phyloP scores from a whole-genome alignment of 2,329 filamentous ascomycete genomes.

The Didymella lethalis region DNA sequence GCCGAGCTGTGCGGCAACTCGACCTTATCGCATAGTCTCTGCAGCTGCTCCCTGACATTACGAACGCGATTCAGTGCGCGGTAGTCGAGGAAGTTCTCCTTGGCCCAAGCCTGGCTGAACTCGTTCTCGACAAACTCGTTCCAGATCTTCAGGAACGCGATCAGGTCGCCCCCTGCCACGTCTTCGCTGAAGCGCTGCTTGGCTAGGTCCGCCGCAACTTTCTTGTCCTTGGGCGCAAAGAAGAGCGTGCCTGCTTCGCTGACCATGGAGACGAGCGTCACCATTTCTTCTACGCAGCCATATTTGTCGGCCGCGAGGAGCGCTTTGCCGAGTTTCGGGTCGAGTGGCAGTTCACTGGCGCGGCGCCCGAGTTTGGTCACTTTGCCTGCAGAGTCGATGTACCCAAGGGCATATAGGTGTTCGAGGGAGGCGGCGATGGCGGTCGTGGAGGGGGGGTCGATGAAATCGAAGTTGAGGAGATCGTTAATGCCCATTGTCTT shows the following conservation, averaged over 20 bases:
- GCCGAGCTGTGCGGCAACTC: slow-evolving; percentile 76
- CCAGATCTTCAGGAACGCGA: slow-evolving; percentile 90
- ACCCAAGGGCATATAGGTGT: slow-evolving; percentile 88
- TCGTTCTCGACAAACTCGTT: slow-evolving; percentile 95
- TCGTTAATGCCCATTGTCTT: slow-evolving; percentile 94
- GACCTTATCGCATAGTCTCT: slow-evolving; percentile 90
- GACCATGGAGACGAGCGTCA: slow-evolving; percentile 94
- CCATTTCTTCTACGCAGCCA: slow-evolving; percentile 90
- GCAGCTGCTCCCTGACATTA: slow-evolving; percentile 90
- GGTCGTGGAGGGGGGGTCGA: slow-evolving; percentile 90
- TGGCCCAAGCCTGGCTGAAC: slow-evolving; percentile 85
- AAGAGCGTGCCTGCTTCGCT: slow-evolving; percentile 88
- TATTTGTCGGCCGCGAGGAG: slow-evolving; percentile 88
- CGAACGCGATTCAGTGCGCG: slow-evolving; percentile 86
- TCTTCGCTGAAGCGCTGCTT: slow-evolving; percentile 87
- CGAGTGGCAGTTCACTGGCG: slow-evolving; percentile 94
- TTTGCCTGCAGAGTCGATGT: slow-evolving; percentile 85
- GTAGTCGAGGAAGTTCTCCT: slow-evolving; percentile 94
- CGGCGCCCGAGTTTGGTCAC: slow-evolving; percentile 90
- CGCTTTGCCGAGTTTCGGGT: slow-evolving; percentile 89
- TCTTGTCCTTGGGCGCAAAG: slow-evolving; percentile 96
- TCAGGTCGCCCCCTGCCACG: slow-evolving; percentile 76
- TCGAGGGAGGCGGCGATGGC: slow-evolving; percentile 89
- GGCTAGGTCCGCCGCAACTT: slow-evolving; percentile 92
- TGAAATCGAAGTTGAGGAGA: slow-evolving; percentile 91